Base-by-base conservation (phyloP, 352 stramenopile genomes). In the Pythium insidiosum region DNA sequence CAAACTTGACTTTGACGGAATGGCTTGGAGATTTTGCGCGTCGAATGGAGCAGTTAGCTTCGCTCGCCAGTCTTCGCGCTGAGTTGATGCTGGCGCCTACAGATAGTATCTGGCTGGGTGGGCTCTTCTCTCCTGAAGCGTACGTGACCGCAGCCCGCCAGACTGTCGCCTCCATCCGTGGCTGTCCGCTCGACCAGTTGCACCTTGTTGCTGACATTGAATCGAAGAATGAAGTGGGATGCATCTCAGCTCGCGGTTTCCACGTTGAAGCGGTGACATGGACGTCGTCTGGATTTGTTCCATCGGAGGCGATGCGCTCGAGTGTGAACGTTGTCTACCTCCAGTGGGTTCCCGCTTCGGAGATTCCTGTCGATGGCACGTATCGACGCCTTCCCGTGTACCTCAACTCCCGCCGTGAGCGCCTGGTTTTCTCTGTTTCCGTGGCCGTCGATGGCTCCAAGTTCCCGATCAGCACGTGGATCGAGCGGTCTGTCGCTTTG, bases 91-190 rank as follows among this genome's bases (percentile, higher is more conserved):
- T 69, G 42, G 51, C 33, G 36, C 37, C 50, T 13, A 26, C 58
- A 19, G 41, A 40, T 19, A 71, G 76, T 18, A 74, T 96, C 36
- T 97, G 90, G 88, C 60, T 97, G 18, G 91, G 91, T n/a, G 85
- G 87, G 0, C 67, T 98, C 28, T 96, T 97, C 50, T 94, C 78
- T 6, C 88, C 92, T 6, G 91, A 97, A 45, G 87, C 88, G 28
- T 97, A 97, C 31, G 68, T 97, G 33, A 97, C 88, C 5, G 89
- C 90, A 4, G 94, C 76, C 5, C 71, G 92, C 4, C 92, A 98
- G 70, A 79, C 81, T 23, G 85, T 90, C 29, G 90, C 92, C 3
- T 67, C 84, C 0, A 52, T 70, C 22, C 65, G 84, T 34, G 51
- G 64, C 9, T 96, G 87, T 50, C 94, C 87, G 19, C 63, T 97